Conservation (phyloP, 805 yeast species). For the Zygotorulaspora florentina region DNA sequence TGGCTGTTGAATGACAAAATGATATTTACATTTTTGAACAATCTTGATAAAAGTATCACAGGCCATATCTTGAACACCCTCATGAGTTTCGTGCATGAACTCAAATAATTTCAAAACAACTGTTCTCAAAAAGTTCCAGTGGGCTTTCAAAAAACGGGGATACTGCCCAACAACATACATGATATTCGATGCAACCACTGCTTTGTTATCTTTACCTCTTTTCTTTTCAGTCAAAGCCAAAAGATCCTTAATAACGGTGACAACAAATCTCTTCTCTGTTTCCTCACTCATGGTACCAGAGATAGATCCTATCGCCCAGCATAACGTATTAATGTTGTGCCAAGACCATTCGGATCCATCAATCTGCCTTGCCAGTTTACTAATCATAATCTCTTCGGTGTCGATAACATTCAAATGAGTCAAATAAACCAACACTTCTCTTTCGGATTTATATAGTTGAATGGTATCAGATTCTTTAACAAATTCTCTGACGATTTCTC, state of each 20-base stretch:
- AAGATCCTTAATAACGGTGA: slow-evolving; percentile 87
- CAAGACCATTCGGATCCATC: slow-evolving; percentile 99
- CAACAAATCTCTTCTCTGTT: slow-evolving; percentile 91
- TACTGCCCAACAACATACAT: slow-evolving; percentile 99
- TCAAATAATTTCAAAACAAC: slow-evolving; percentile 94
- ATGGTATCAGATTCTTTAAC: slow-evolving; percentile 97
- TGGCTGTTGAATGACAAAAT: slow-evolving; percentile 82
- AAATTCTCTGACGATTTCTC: slow-evolving; percentile 96
- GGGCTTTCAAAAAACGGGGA: slow-evolving; percentile 95
- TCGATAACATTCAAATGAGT: slow-evolving; percentile 94
- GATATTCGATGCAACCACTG: slow-evolving; percentile 98
- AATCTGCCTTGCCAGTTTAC: slow-evolving; percentile 84
- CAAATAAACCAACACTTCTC: slow-evolving; percentile 90
- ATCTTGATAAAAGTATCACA: slow-evolving; percentile 98
- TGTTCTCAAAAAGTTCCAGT: slow-evolving; percentile 95
- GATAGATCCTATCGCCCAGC: slow-evolving; percentile 99
- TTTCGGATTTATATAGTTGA: slow-evolving; percentile 88
- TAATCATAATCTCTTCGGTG: slow-evolving; percentile 90
- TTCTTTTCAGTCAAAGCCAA: slow-evolving; percentile 91
- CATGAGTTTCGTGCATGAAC: slow-evolving; percentile 99
- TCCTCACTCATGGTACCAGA: slow-evolving; percentile 99
- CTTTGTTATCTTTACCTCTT: slow-evolving; percentile 96
- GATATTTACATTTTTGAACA: slow-evolving; percentile 90
- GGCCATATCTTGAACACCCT: slow-evolving; percentile 99
- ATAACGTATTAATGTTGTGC: slow-evolving; percentile 93